phyloP scores from a whole-genome alignment of 345 rosid genomes.

The Gossypium sturtianum region DNA sequence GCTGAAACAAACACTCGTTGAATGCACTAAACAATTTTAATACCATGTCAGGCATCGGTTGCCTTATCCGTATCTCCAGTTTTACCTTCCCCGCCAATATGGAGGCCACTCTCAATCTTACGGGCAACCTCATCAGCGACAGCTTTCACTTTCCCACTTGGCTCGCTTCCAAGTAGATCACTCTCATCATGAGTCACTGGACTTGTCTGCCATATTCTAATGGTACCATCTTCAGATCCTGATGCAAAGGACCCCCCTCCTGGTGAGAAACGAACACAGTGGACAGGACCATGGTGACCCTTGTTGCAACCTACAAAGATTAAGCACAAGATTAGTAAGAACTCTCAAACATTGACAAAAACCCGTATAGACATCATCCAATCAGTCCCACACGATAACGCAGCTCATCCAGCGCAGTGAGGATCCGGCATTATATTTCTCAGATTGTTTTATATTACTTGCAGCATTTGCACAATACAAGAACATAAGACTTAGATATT shows the following conservation, averaged over 20 bases:
- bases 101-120: constrained; percentile 5
- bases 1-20: background rate
- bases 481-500: background rate
- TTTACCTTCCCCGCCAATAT: background rate
- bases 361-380: background rate
- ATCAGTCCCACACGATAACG: background rate
- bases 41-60: background rate
- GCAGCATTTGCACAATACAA: background rate
- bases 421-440: background rate
- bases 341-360: background rate
- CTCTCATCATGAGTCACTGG: constrained; percentile 33
- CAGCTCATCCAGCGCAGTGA: background rate
- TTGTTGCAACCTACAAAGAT: constrained; percentile 79
- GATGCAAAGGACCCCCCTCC: constrained; percentile 94
- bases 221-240: constrained; percentile 94
- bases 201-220: constrained; percentile 55
- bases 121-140: constrained; percentile 1
- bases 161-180: constrained; percentile 18
- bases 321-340: constrained; percentile 9
- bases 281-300: constrained; percentile 99
- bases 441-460: background rate
- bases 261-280: constrained; percentile 86
- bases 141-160: constrained; percentile 36
- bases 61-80: constrained; percentile 5
- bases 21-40: background rate